These are phyloP conservation scores for Microdochium nivale DNA, from an alignment of 2,329 filamentous ascomycete species.

Conservation along the genomic window DNA sequence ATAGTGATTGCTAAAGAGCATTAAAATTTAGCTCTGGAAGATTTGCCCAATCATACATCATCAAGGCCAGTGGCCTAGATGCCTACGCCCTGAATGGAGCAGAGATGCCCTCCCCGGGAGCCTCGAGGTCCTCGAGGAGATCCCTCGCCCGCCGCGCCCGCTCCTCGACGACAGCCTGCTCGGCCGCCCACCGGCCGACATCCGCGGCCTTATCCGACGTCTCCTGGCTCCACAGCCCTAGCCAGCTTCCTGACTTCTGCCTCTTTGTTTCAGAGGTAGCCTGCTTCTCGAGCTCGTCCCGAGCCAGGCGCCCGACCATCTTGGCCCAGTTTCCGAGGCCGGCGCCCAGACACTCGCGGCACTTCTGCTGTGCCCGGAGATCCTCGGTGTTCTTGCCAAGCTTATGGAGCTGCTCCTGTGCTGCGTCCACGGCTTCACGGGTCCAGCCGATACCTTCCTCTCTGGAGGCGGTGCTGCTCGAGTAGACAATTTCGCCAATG, in stretches of 20 bases:
- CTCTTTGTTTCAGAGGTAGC: constrained; percentile 14
- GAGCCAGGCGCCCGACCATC: constrained; percentile 64
- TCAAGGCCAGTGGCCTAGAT: too few species aligned
- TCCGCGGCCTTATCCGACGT: constrained; percentile 20
- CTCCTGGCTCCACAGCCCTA: constrained; percentile 30
- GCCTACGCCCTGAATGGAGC: constrained; percentile 31
- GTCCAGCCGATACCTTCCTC: constrained; percentile 84
- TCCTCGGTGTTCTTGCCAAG: constrained; percentile 22
- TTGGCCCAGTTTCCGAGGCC: constrained; percentile 74
- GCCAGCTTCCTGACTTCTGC: constrained; percentile 19
- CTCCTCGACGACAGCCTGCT: constrained; percentile 45
- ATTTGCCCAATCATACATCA: too few species aligned
- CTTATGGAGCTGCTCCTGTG: constrained; percentile 57
- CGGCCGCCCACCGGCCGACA: constrained; percentile 43
- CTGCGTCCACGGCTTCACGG: constrained; percentile 72
- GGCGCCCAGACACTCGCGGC: constrained; percentile 67
- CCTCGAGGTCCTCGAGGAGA: constrained; percentile 38
- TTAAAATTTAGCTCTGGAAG: too few species aligned
- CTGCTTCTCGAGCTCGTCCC: constrained; percentile 33
- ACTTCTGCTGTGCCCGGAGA: constrained; percentile 45
- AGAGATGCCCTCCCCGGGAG: constrained; percentile 22
- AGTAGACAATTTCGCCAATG: constrained; percentile 88
- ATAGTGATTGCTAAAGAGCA: too few species aligned
- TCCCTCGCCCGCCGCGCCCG: constrained; percentile 40
- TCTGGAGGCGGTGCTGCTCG: constrained; percentile 34